Evolutionary conservation across 805 yeast species (phyloP).

Genomic region (Suhomyces sp.): DNA sequence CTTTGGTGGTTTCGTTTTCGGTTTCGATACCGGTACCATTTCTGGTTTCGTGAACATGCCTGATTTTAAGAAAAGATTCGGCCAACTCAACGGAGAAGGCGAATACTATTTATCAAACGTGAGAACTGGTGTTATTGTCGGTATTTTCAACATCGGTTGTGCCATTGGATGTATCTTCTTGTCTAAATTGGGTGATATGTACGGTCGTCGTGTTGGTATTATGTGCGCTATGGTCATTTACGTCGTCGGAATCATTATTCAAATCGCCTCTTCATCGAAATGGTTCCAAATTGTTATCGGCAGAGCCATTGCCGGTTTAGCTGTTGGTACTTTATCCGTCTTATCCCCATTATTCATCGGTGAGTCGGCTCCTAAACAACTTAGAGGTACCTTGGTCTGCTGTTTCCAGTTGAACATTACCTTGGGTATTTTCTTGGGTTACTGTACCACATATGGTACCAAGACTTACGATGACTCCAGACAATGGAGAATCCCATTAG

Average conservation of each 20-base stretch:
- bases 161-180: conserved; percentile 67
- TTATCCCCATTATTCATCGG: conserved; percentile 64
- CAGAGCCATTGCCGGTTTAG: conserved; percentile 64
- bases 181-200: conserved; percentile 54
- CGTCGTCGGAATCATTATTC: conserved; percentile 59
- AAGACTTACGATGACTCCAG: conserved; percentile 48
- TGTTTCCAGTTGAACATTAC: conserved; percentile 70
- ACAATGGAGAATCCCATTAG: conserved; percentile 70
- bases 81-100: conserved; percentile 42
- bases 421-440: conserved; percentile 68
- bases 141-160: conserved; percentile 66
- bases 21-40: conserved; percentile 78
- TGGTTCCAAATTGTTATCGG: conserved; percentile 70
- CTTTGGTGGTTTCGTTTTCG: conserved; percentile 75
- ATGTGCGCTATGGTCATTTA: conserved; percentile 53
- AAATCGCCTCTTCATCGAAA: conserved; percentile 49
- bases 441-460: conserved; percentile 65
- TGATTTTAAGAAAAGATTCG: conserved; percentile 52
- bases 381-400: conserved; percentile 70
- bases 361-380: conserved; percentile 66
- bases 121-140: conserved; percentile 51
- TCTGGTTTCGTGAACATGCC: conserved; percentile 67
- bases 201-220: conserved; percentile 60
- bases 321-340: conserved; percentile 70
- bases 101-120: conserved; percentile 40